A percentile compares a stretch with the other conserved stretches of the same genome.
Evolutionary conservation across 164 flowering plant species (phyloP).

Genomic region (Dillenia turbinata): DNA sequence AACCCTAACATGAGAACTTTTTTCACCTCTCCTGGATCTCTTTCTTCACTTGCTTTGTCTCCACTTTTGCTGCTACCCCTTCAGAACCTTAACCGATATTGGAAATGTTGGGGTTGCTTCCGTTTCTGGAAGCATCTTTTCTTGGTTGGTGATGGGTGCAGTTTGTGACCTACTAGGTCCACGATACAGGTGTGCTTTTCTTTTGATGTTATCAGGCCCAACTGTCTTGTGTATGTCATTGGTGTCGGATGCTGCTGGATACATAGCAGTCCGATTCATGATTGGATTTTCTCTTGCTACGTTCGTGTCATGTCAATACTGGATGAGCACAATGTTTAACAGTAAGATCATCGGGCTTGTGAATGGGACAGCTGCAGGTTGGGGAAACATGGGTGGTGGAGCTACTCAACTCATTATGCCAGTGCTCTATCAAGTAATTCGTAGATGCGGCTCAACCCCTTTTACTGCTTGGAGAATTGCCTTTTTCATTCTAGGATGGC

Average conservation of each 20-base stretch:
- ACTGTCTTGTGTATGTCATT: slow-evolving; percentile 59
- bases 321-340: slow-evolving; percentile 82
- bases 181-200: slow-evolving; percentile 58
- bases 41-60: slow-evolving; percentile 74
- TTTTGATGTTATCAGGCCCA: slow-evolving; percentile 62
- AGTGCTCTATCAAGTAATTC: slow-evolving; percentile 42
- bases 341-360: slow-evolving; percentile 64
- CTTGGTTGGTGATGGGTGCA: slow-evolving; percentile 76
- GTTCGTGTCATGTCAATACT: slow-evolving; percentile 76
- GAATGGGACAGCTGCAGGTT: slow-evolving; percentile 72
- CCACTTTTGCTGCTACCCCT: slow-evolving; percentile 85
- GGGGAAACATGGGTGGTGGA: slow-evolving; percentile 94
- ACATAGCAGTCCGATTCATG: slow-evolving; percentile 44
- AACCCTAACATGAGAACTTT: slow-evolving; percentile 80
- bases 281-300: slow-evolving; percentile 82
- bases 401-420: slow-evolving; percentile 83
- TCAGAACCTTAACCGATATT: slow-evolving; percentile 69
- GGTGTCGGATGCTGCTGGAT: slow-evolving; percentile 41
- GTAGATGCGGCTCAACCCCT: slow-evolving; percentile 41
- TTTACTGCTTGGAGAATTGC: slow-evolving; percentile 87
- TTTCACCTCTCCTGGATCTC: slow-evolving; percentile 82
- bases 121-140: slow-evolving; percentile 71
- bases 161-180: slow-evolving; percentile 78
- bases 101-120: slow-evolving; percentile 83
- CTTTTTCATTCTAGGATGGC: slow-evolving; percentile 69